phyloP scores from a whole-genome alignment of 129 eudicot species.

The Chrysanthemum lavandulifolium region DNA sequence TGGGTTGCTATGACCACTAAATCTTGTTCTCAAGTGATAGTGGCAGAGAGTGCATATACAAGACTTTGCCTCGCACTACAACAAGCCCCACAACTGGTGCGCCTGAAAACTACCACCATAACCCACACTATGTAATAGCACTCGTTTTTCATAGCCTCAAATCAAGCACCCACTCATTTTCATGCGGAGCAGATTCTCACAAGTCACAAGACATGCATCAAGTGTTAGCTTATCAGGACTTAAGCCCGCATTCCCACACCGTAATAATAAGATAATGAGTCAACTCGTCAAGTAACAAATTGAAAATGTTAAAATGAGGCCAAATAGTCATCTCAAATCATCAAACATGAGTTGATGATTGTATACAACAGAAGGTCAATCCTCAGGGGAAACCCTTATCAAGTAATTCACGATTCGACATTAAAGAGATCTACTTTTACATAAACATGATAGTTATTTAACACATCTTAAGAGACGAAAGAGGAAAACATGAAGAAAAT shows the following conservation, averaged over 20 bases:
- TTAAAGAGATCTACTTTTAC: slow-evolving; percentile 1
- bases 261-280: not conserved
- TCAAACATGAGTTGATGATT: slow-evolving; percentile 2
- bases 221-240: not conserved
- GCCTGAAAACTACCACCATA: slow-evolving; percentile 19
- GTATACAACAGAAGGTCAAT: not conserved
- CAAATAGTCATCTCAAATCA: too few species aligned
- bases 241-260: not conserved
- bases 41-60: not conserved
- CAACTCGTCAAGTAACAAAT: too few species aligned
- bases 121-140: slow-evolving; percentile 8
- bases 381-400: slow-evolving; percentile 17
- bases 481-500: not conserved
- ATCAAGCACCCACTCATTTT: slow-evolving; percentile 21
- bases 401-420: slow-evolving; percentile 9
- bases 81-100: slow-evolving; percentile 9
- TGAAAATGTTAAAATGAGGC: not conserved
- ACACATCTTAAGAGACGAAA: not conserved
- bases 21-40: not conserved
- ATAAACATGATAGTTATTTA: not conserved
- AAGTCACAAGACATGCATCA: not conserved
- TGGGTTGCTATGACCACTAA: not conserved
- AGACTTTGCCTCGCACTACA: not conserved
- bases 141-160: slow-evolving; percentile 14
- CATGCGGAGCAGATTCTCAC: not conserved